Evolutionary conservation across 768 basidiomycete species (phyloP).

Genomic region (Lactarius sanguifluus): DNA sequence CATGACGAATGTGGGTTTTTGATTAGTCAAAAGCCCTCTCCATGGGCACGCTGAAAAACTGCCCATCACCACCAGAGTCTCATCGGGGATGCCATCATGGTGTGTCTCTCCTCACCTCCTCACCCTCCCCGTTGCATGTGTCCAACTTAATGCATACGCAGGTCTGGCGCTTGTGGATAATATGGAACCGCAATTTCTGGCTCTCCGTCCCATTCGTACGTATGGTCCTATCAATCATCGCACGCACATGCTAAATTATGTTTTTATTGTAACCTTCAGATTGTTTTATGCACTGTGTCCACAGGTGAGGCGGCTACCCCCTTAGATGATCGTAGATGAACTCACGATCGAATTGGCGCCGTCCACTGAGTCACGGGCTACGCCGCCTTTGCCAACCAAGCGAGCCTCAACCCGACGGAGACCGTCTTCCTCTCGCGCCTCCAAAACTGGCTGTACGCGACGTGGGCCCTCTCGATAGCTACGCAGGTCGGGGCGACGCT

Average conservation of each 20-base stretch:
- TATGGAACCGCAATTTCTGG: slow-evolving; percentile 20
- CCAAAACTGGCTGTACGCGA: slow-evolving; percentile 15
- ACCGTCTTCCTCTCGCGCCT: slow-evolving; percentile 6
- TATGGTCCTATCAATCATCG: not conserved
- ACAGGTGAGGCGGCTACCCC: not conserved
- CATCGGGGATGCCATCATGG: slow-evolving; percentile 24
- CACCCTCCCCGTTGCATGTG: not conserved
- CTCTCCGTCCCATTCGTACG: slow-evolving; percentile 18
- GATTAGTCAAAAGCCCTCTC: not conserved
- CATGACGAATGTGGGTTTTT: slow-evolving; percentile 18
- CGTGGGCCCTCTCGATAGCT: slow-evolving; percentile 23
- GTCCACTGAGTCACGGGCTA: slow-evolving; percentile 12
- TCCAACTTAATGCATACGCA: not conserved
- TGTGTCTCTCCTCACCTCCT: not conserved
- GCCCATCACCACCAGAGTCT: not conserved
- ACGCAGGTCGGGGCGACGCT: slow-evolving; percentile 23
- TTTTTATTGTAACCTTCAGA: not conserved
- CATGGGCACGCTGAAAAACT: not conserved
- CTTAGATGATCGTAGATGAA: no score
- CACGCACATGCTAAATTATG: not conserved
- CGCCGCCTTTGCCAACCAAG: slow-evolving; percentile 6
- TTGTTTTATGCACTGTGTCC: slow-evolving; percentile 2
- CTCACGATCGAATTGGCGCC: no score
- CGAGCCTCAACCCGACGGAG: not conserved
- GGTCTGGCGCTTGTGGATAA: slow-evolving; percentile 27